Percentiles rank a stretch among this genome's conserved stretches.
phyloP scores from a whole-genome alignment of 345 rosid species.

The rapeseed (Brassica napus) region Da-Ae NC_063437.1:3633001-3633500 shows the following conservation, averaged over 20 bases:
- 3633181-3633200: slow-evolving; percentile 81
- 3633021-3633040: slow-evolving; percentile 47
- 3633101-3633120: background rate
- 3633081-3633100: background rate
- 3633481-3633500: slow-evolving; percentile 69
- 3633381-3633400: slow-evolving; percentile 63
- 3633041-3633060: slow-evolving; percentile 50
- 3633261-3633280: slow-evolving; percentile 82
- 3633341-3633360: slow-evolving; percentile 5
- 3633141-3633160: background rate
- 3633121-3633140: background rate
- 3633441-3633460: slow-evolving; percentile 83
- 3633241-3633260: slow-evolving; percentile 87
- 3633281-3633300: background rate
- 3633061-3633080: slow-evolving; percentile 79
- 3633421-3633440: slow-evolving; percentile 66
- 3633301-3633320: background rate
- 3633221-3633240: slow-evolving; percentile 57
- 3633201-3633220: slow-evolving; percentile 57
- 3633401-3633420: slow-evolving; percentile 95
- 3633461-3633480: slow-evolving; percentile 96
- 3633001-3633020: slow-evolving; percentile 68
- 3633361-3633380: slow-evolving; percentile 13
- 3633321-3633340: background rate
- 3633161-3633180: slow-evolving; percentile 80